These are phyloP conservation scores for Colletotrichum spaethianum DNA, from an alignment of 2,329 filamentous ascomycete species.

Conservation along the genomic window DNA sequence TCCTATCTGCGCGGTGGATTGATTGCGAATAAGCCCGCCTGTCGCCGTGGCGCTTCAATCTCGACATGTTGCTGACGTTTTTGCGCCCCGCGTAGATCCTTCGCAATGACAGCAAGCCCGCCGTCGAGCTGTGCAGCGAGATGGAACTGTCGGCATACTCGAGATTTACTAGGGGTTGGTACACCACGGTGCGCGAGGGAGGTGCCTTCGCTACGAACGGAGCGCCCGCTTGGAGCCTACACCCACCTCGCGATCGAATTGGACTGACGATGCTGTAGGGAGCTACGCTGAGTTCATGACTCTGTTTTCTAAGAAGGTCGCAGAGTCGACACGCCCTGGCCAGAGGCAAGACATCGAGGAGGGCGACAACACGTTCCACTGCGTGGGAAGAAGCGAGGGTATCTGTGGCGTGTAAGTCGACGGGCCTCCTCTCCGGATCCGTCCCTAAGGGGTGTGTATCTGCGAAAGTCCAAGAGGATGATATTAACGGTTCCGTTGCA, in stretches of 20 bases:
- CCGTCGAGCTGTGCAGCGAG: conserved; percentile 82
- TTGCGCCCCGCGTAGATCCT: conserved; percentile 71
- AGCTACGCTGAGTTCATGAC: conserved; percentile 75
- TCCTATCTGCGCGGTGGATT: not conserved
- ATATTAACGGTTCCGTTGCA: conserved; percentile 9
- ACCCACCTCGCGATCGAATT: not conserved
- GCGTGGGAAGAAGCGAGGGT: conserved; percentile 81
- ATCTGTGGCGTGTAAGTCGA: conserved; percentile 72
- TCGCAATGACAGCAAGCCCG: conserved; percentile 83
- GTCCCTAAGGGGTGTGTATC: not conserved
- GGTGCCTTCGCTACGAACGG: not conserved
- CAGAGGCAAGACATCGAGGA: conserved; percentile 90
- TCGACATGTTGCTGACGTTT: conserved; percentile 21
- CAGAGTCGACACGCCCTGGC: conserved; percentile 85
- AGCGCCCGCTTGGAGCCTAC: not conserved
- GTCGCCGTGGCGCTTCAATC: not conserved
- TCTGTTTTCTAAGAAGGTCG: conserved; percentile 88
- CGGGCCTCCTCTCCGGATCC: not conserved
- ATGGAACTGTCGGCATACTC: conserved; percentile 85
- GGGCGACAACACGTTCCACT: conserved; percentile 85
- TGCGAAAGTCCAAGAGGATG: not conserved
- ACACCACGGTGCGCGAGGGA: conserved; percentile 7
- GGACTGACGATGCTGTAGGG: conserved; percentile 28
- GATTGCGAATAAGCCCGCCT: not conserved
- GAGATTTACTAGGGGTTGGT: conserved; percentile 82